phyloP scores from a whole-genome alignment of 2,329 filamentous ascomycete genomes.

The Microdochium trichocladiopsis region DNA sequence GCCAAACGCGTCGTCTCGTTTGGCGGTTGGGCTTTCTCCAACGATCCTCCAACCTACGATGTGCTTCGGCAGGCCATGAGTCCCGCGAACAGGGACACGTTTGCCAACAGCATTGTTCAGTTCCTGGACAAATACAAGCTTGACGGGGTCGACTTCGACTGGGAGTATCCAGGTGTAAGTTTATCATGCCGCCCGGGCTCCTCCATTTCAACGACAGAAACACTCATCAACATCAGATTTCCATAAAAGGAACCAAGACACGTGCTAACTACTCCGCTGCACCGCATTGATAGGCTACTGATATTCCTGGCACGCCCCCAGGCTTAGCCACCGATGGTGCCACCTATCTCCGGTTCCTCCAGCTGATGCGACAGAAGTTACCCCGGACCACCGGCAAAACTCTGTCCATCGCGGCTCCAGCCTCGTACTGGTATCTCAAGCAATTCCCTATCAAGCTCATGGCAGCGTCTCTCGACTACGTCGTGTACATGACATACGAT shows the following conservation, averaged over 20 bases:
- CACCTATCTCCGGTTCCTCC: neutral
- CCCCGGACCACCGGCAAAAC: neutral
- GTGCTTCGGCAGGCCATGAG: neutral
- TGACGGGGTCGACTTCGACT: neutral
- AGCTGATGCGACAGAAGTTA: neutral
- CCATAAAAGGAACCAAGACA: too few relatives aligned
- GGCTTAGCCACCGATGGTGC: neutral
- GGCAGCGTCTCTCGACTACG: neutral
- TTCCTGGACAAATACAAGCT: neutral
- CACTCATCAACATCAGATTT: too few relatives aligned
- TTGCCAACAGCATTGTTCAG: neutral
- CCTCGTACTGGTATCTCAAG: neutral
- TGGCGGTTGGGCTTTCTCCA: too few relatives aligned
- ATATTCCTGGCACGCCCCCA: neutral
- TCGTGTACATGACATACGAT: neutral
- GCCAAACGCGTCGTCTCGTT: neutral
- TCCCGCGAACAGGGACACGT: neutral
- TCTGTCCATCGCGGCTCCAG: too few relatives aligned
- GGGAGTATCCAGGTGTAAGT: neutral
- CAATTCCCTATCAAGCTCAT: neutral
- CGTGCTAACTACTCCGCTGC: too few relatives aligned
- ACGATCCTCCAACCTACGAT: neutral
- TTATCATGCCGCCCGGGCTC: neutral
- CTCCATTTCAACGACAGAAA: neutral
- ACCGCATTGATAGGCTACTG: neutral